Base-by-base conservation (phyloP, 2,329 filamentous ascomycete genomes). In the Epichloe coenophiala region DNA sequence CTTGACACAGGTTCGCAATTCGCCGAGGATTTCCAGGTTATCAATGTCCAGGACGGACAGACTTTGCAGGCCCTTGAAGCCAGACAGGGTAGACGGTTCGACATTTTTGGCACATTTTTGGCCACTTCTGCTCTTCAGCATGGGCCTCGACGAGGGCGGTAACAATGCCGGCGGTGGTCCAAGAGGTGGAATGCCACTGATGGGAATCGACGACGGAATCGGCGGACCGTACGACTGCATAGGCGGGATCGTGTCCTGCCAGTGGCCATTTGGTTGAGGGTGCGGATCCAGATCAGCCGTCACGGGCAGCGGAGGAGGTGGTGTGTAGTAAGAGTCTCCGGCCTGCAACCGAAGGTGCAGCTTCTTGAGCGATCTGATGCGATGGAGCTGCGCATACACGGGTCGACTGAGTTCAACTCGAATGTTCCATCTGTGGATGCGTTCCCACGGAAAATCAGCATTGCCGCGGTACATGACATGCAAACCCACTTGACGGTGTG, bases 11-110 rank as follows among this genome's bases (percentile, higher is more conserved):
- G 68, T 58, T 54, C 72, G 74, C 53, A 84, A 68, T 61, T 83
- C 80, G 2, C 68, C 61, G 12, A 81, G 58, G 35, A 78, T 66
- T 36, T 80, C 76, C 4, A 81, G 65, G 31, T 65, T 71, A 53
- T 83, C 80, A 48, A 84, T 81, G 54, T 84, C 80, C 36, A 83
- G 66, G 6, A 83, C 65, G 4, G 72, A 65, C 13, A 84, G 65
- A 4, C 60, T 72, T 55, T 71, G 74, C 13, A 84, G 66, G 38
- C 71, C 70, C 46, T 69, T 74, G 64, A 84, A 83, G 0, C 73
- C 76, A 1, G 76, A 77, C 5, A 83, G 60, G 0, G 76, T 81
- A 1, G 73, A 69, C 2, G 75, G 74, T 9, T 72, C 68, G n/a
- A 65, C 64, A 4, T 57, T 44, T 8, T 52, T 35, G 23, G 56